A percentile compares a stretch with the other conserved stretches of the same genome.
These are phyloP conservation scores for Beauveria scarabaeidicola DNA, from an alignment of 2,329 filamentous ascomycete species.

Conservation along the genomic window DNA sequence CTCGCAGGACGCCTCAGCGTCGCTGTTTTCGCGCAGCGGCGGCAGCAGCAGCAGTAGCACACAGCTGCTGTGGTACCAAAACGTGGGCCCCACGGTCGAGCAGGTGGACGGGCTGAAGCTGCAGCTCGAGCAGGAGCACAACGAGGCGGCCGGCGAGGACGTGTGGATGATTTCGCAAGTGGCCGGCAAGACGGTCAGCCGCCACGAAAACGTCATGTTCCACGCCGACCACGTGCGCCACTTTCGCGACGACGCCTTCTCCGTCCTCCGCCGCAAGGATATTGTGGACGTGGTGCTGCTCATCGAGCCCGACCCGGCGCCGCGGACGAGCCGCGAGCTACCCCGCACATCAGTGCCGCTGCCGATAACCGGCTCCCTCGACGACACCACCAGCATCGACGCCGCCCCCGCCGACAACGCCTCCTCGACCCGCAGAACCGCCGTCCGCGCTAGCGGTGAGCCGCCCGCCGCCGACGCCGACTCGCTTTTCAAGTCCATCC, in stretches of 20 bases:
- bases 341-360: neutral
- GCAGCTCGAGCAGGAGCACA: slow-evolving; percentile 57
- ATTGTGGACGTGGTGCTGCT: slow-evolving; percentile 66
- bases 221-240: slow-evolving; percentile 67
- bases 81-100: slow-evolving; percentile 38
- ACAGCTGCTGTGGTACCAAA: slow-evolving; percentile 21
- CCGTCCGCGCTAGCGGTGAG: slow-evolving; percentile 10
- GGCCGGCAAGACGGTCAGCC: slow-evolving; percentile 71
- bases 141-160: slow-evolving; percentile 30
- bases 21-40: slow-evolving; percentile 17
- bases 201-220: slow-evolving; percentile 80
- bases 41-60: too few species aligned
- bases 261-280: slow-evolving; percentile 62
- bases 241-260: slow-evolving; percentile 76
- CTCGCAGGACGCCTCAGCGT: slow-evolving; percentile 29
- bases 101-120: slow-evolving; percentile 51
- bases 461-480: slow-evolving; percentile 15
- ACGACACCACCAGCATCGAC: neutral
- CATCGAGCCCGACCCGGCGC: slow-evolving; percentile 15
- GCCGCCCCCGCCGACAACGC: slow-evolving; percentile 9
- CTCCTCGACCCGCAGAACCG: neutral
- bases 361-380: neutral
- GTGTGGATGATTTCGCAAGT: slow-evolving; percentile 70
- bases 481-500: slow-evolving; percentile 36
- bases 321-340: slow-evolving; percentile 6